Percentiles rank a stretch among this genome's conserved stretches.
phyloP scores from a whole-genome alignment of 2,329 filamentous ascomycete species.

The Zymoseptoria ardabiliae region DNA sequence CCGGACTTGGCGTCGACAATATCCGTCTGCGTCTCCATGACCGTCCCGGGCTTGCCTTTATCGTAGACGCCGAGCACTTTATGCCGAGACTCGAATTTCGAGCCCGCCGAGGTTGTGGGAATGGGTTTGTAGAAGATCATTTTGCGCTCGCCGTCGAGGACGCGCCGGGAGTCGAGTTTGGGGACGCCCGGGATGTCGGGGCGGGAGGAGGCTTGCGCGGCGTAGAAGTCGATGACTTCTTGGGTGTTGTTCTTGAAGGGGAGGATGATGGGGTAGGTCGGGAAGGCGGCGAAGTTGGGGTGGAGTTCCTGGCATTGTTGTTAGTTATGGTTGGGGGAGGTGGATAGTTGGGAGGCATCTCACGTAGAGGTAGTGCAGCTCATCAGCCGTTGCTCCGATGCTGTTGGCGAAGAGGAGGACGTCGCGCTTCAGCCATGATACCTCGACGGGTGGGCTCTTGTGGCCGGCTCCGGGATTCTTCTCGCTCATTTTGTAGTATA shows the following conservation, averaged over 20 bases:
- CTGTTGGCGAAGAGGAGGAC: constrained; percentile 82
- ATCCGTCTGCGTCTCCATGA: constrained; percentile 70
- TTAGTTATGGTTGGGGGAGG: constrained; percentile 1
- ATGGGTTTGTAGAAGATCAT: constrained; percentile 64
- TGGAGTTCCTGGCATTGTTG: constrained; percentile 64
- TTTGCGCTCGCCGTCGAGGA: constrained; percentile 77
- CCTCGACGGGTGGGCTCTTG: constrained; percentile 67
- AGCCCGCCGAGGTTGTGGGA: constrained; percentile 62
- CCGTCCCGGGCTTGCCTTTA: constrained; percentile 69
- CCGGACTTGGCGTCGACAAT: constrained; percentile 63
- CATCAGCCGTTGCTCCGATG: constrained; percentile 76
- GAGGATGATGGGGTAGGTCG: constrained; percentile 77
- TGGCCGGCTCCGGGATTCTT: constrained; percentile 56
- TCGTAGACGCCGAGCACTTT: constrained; percentile 83
- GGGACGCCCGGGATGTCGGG: constrained; percentile 66
- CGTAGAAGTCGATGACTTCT: constrained; percentile 69
- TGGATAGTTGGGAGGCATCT: constrained; percentile 19
- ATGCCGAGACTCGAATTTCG: constrained; percentile 66
- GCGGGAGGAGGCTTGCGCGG: constrained; percentile 41
- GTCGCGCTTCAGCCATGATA: constrained; percentile 67
- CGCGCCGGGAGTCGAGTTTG: constrained; percentile 64
- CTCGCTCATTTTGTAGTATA: constrained; percentile 11
- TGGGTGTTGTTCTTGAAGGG: constrained; percentile 71
- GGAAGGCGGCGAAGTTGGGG: constrained; percentile 79
- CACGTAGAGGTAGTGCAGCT: constrained; percentile 90